Evolutionary conservation across 2,329 filamentous ascomycete species (phyloP).

Genomic region (Xylaria digitata): DNA sequence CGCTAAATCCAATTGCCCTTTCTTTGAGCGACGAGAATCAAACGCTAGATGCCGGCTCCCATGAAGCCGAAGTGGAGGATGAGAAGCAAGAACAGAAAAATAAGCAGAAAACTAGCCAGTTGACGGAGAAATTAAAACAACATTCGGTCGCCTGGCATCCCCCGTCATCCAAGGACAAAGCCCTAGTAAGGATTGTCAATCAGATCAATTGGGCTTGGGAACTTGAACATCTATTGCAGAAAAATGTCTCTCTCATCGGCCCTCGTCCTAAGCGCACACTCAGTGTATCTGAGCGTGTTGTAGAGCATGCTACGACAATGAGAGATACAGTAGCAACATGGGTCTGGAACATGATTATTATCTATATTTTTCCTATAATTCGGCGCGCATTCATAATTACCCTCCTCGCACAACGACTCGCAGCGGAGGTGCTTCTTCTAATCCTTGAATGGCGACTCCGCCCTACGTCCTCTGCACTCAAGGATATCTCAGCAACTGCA

Average conservation of each 20-base stretch:
- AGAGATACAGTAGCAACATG: slow-evolving; percentile 78
- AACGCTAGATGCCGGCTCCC: slow-evolving; percentile 50
- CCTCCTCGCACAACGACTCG: slow-evolving; percentile 81
- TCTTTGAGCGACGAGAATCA: slow-evolving; percentile 79
- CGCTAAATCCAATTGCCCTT: slow-evolving; percentile 86
- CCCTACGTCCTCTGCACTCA: slow-evolving; percentile 83
- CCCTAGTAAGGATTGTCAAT: slow-evolving; percentile 83
- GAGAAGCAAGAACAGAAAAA: slow-evolving; percentile 69
- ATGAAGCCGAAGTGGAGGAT: slow-evolving; percentile 76
- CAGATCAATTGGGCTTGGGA: slow-evolving; percentile 98
- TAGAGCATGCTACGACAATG: slow-evolving; percentile 89
- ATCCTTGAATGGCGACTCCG: slow-evolving; percentile 87
- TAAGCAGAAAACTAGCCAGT: slow-evolving; percentile 69
- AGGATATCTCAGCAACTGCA: slow-evolving; percentile 95
- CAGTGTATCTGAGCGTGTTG: slow-evolving; percentile 93
- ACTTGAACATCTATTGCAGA: slow-evolving; percentile 84
- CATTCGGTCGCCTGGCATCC: slow-evolving; percentile 85
- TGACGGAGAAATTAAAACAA: slow-evolving; percentile 87
- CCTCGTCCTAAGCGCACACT: slow-evolving; percentile 83
- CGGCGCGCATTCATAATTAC: slow-evolving; percentile 78
- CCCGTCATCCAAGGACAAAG: slow-evolving; percentile 83
- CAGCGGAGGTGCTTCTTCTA: slow-evolving; percentile 81
- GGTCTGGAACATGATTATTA: slow-evolving; percentile 75
- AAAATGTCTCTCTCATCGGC: slow-evolving; percentile 87
- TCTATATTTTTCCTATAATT: slow-evolving; percentile 83